Percentiles rank a stretch among this genome's conserved stretches.
Conservation (phyloP, 495 filamentous ascomycete genomes). For the Thermothielavioides terrestris region DNA sequence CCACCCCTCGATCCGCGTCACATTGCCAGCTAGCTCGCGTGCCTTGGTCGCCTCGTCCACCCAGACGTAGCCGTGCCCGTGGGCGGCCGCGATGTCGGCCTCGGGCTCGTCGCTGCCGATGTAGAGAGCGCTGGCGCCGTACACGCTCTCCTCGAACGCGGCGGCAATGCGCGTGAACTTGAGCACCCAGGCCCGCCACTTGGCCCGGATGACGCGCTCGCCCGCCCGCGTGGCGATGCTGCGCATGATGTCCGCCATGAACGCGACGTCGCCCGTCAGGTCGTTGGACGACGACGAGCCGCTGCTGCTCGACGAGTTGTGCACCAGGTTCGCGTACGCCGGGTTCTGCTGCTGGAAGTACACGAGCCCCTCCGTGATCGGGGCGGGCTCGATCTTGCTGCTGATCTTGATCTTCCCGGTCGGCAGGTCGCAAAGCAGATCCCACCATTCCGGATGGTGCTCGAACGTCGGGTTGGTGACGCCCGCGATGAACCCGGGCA, state of each 20-base stretch:
- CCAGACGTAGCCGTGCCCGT: constrained; percentile 91
- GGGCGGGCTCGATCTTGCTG: constrained; percentile 63
- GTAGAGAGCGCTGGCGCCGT: constrained; percentile 82
- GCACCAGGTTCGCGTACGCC: constrained; percentile 39
- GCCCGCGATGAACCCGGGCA: constrained; percentile 95
- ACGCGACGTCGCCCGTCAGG: constrained; percentile 78
- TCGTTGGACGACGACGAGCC: constrained; percentile 41
- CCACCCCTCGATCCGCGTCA: constrained; percentile 92
- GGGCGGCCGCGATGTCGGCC: constrained; percentile 37
- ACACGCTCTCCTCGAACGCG: constrained; percentile 91
- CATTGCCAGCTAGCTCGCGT: constrained; percentile 79
- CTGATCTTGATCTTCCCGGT: constrained; percentile 92
- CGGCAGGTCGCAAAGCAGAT: constrained; percentile 87
- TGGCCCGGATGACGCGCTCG: constrained; percentile 79
- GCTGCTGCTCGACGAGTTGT: constrained; percentile 30
- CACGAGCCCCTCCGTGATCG: constrained; percentile 67
- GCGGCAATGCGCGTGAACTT: constrained; percentile 89
- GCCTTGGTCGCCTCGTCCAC: constrained; percentile 68
- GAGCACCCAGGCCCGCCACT: constrained; percentile 82
- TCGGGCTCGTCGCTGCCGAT: constrained; percentile 69
- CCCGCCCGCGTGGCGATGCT: constrained; percentile 81
- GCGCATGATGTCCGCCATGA: constrained; percentile 76
- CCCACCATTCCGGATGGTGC: constrained; percentile 96
- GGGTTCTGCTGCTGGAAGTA: constrained; percentile 81
- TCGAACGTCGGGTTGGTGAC: constrained; percentile 97